Evolutionary conservation across 352 stramenopile species (phyloP), one percentile per base, ranked within the genome.

Genomic region (Pythium aquatile): DNA sequence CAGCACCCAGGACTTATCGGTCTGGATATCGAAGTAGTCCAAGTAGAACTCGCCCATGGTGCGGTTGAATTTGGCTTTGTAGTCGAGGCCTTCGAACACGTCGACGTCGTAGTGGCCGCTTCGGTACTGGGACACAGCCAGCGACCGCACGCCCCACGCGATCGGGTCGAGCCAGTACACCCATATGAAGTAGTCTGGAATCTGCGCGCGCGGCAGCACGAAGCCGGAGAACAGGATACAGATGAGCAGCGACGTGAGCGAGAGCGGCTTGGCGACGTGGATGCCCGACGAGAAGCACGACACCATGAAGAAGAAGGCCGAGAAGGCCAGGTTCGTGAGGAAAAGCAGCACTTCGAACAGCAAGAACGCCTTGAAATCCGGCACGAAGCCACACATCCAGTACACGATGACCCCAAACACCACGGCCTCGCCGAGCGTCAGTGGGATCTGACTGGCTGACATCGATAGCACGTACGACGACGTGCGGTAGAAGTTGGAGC

Each of bases 301-400:
- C 32, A 37, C 5, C 5, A 37, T 10, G 32, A 37, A 37, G 32
- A 37, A 37, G 32, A 37, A 9, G 5, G 32, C 32, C 32, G 32
- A 10, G 32, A 37, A 37, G 5, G 32, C 32, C 32, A 37, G 32
- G 5, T 0, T 37, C 32, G 32, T 37, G 5, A 37, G 32, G 5
- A 37, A 72, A 28, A 94, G 69, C 17, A 87, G 63, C 7, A 60
- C 54, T 48, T 90, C 63, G 48, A 83, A 91, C 47, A 85, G 32
- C 5, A 37, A 10, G 32, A 37, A 9, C 5, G 9, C 32, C 32
- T 37, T 9, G 32, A 37, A 37, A 9, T 6, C 5, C 5, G 32
- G 9, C 32, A 37, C 32, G 5, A 37, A 9, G 9, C 32, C 32
- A 9, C 32, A 37, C 32, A 37, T 37, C 32, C 32, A 37, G 32